Evolutionary conservation across 768 basidiomycete species (phyloP).

Genomic region (Plicaturopsis crispa): DNA sequence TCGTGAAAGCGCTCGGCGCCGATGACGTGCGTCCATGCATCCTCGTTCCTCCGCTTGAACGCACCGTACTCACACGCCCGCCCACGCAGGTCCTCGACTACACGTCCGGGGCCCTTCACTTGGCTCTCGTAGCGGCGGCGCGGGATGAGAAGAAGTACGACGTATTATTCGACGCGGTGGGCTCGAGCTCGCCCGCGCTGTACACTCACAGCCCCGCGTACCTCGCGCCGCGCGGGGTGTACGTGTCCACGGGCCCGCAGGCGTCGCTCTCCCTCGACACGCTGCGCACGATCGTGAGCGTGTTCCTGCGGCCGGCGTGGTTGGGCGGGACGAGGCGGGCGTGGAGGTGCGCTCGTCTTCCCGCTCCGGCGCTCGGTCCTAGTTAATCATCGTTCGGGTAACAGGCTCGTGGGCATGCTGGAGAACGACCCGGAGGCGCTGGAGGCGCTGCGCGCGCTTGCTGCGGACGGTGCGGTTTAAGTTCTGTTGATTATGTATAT

Average conservation of each 20-base stretch:
- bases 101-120: slow-evolving; percentile 40
- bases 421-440: too few species aligned
- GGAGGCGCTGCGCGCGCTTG: too few species aligned
- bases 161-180: slow-evolving; percentile 54
- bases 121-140: too few species aligned
- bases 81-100: slow-evolving; percentile 70
- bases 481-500: too few species aligned
- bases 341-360: slow-evolving; percentile 45
- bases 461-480: too few species aligned
- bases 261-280: slow-evolving; percentile 30
- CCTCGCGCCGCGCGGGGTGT: slow-evolving; percentile 44
- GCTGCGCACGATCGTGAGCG: slow-evolving; percentile 23
- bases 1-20: slow-evolving; percentile 53
- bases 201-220: slow-evolving; percentile 46
- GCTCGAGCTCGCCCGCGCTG: slow-evolving; percentile 36
- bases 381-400: too few species aligned
- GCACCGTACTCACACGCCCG: too few species aligned
- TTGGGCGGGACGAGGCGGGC: slow-evolving; percentile 44
- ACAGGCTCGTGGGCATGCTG: too few species aligned
- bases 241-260: slow-evolving; percentile 44
- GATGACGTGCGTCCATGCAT: slow-evolving; percentile 58
- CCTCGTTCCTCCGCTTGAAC: too few species aligned
- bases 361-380: too few species aligned
- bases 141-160: too few species aligned
- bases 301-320: slow-evolving; percentile 34